Evolutionary conservation across 176 grass and related monocot species (phyloP), one percentile per base, ranked within the genome.

Genomic region (Aegilops umbellulata): DNA sequence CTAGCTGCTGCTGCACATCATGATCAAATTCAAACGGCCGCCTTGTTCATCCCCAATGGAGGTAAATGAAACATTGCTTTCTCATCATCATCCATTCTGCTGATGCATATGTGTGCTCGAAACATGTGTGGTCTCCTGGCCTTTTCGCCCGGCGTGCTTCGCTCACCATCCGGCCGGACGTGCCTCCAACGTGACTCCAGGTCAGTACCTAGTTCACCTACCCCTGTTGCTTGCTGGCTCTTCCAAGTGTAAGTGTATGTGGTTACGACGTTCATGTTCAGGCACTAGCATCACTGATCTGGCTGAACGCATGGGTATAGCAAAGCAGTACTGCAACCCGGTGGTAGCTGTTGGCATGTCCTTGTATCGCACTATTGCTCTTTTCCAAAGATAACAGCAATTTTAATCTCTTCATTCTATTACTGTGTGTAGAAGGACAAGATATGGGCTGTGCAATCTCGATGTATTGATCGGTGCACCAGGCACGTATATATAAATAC

Each of bases 111-210:
- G 34, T 90, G 57, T 79, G 58, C 42, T 60, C 7, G 36, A 53
- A 42, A 10, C 25, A 69, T 80, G 85, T 67, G 68, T 90, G 89
- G 57, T 80, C 75, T 46, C 58, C 38, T 83, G 89, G 80, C 67
- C 42, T 58, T 90, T 44, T 84, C 85, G 67, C 60, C 22, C 66
- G 53, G 89, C 67, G 68, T 69, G 44, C 42, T 76, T 76, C 35
- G 83, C 81, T 84, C 85, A 84, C 81, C 55, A n/a, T 58, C 85
- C 70, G 87, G 87, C 89, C 35, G 57, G 79, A 80, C 81, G 85
- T 91, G 71, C 80, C 89, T 84, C 68, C 73, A 84, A 84, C 85
- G 89, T 80, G 76, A 91, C 85, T 87, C 85, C 76, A 87, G 27
- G 76, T 84, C 80, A 84, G 89, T 87, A 80, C 80, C 65, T 57